phyloP scores from a whole-genome alignment of 2,329 filamentous ascomycete species.

The Monosporascus ibericus region DNA sequence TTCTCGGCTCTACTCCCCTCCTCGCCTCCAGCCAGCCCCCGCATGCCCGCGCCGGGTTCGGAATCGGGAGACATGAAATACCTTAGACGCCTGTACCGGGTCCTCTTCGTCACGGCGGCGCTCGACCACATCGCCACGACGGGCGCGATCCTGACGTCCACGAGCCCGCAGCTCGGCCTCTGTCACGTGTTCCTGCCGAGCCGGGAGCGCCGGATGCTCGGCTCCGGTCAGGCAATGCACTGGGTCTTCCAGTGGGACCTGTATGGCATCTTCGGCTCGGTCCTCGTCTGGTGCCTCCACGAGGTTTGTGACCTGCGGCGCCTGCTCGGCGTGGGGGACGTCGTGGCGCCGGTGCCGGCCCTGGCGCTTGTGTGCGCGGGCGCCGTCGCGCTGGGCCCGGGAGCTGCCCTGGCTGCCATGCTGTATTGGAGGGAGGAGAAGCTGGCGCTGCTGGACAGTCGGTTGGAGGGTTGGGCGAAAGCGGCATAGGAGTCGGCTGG shows the following conservation, averaged over 20 bases:
- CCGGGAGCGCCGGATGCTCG: neutral
- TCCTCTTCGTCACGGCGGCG: neutral
- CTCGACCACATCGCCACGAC: neutral
- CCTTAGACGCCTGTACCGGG: slow-evolving; percentile 1
- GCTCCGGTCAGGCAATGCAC: slow-evolving; percentile 1
- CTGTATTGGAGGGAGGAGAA: slow-evolving; percentile 3
- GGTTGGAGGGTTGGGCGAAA: neutral
- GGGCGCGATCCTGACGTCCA: neutral
- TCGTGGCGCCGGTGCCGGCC: neutral
- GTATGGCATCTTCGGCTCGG: slow-evolving; percentile 1
- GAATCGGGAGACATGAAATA: neutral
- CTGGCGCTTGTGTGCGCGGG: neutral
- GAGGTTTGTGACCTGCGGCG: neutral
- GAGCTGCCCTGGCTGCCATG: neutral
- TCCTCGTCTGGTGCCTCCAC: slow-evolving; percentile 1
- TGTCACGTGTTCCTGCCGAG: slow-evolving; percentile 2
- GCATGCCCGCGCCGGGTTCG: neutral
- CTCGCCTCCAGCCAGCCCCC: neutral
- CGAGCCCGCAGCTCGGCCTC: neutral
- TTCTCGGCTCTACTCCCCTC: neutral
- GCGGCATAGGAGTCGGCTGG: neutral
- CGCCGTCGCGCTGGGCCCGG: neutral
- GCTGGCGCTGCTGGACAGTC: neutral
- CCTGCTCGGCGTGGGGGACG: neutral
- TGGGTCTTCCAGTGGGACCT: slow-evolving; percentile 6